Conservation (phyloP, 371 early-diverging fungal species). For the Phascolomyces articulosus region DNA sequence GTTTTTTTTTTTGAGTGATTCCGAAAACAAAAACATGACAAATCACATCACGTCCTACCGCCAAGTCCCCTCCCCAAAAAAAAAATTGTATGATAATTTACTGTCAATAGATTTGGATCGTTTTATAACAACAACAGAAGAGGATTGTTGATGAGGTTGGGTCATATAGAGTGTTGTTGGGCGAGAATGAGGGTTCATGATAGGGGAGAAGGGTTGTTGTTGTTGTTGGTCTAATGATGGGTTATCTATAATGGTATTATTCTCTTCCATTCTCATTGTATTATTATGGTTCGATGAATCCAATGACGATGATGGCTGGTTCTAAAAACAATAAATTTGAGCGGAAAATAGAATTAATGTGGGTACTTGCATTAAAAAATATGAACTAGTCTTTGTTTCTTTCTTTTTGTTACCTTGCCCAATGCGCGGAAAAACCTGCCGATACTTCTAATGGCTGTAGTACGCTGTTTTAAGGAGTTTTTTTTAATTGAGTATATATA, state of each 20-base stretch:
- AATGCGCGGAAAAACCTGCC: slow-evolving; percentile 15
- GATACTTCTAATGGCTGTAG: slow-evolving; percentile 11
- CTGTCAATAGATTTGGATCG: background rate
- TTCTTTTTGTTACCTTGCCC: slow-evolving; percentile 15
- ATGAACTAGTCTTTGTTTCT: background rate
- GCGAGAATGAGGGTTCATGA: too few species aligned
- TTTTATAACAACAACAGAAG: background rate
- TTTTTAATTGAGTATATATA: background rate
- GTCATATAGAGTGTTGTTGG: too few species aligned
- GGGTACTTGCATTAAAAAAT: background rate
- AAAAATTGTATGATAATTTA: background rate
- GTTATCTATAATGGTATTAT: too few species aligned
- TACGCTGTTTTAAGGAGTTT: background rate
- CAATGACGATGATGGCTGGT: background rate
- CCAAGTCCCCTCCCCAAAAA: too few species aligned
- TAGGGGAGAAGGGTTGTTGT: too few species aligned
- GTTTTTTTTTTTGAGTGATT: too few species aligned
- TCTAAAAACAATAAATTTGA: background rate
- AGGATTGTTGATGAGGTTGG: background rate
- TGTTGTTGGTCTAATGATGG: too few species aligned
- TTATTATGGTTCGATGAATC: too few species aligned
- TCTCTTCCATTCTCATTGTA: too few species aligned
- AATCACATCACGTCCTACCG: too few species aligned
- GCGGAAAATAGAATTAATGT: too few species aligned
- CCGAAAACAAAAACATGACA: too few species aligned